Conservation (phyloP, 2,329 filamentous ascomycete species). For the Calonectria hawksworthii region DNA sequence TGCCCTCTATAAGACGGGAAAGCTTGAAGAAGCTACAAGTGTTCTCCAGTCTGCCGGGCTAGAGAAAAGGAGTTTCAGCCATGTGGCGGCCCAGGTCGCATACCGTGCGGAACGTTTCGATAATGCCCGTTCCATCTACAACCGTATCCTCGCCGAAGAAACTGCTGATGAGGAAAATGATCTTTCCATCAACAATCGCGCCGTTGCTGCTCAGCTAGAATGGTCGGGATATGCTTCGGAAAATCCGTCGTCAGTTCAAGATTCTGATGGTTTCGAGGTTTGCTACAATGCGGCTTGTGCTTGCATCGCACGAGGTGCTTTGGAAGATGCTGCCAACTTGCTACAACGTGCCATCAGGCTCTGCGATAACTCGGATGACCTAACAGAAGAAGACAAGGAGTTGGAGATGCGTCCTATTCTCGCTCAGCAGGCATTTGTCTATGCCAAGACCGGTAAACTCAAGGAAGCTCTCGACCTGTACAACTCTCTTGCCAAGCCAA, state of each 20-base stretch:
- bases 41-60: constrained; percentile 52
- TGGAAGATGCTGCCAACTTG: constrained; percentile 74
- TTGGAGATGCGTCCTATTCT: constrained; percentile 82
- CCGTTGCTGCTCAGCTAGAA: constrained; percentile 78
- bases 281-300: constrained; percentile 85
- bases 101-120: constrained; percentile 83
- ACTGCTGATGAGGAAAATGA: constrained; percentile 78
- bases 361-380: constrained; percentile 80
- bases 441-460: constrained; percentile 74
- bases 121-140: constrained; percentile 75
- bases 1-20: constrained; percentile 85
- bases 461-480: constrained; percentile 76
- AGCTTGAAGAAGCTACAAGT: constrained; percentile 74
- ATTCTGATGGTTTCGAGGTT: constrained; percentile 83
- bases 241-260: constrained; percentile 66
- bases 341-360: constrained; percentile 79
- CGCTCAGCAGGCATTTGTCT: constrained; percentile 82
- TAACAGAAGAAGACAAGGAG: constrained; percentile 80
- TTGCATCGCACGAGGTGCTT: constrained; percentile 77
- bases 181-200: constrained; percentile 81
- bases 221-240: constrained; percentile 68
- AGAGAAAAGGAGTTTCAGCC: constrained; percentile 57
- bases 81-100: constrained; percentile 75
- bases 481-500: constrained; percentile 70
- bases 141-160: constrained; percentile 64